These are phyloP conservation scores for Sporothrix inflata DNA, from an alignment of 2,329 filamentous ascomycete genomes.

Conservation along the genomic window DNA sequence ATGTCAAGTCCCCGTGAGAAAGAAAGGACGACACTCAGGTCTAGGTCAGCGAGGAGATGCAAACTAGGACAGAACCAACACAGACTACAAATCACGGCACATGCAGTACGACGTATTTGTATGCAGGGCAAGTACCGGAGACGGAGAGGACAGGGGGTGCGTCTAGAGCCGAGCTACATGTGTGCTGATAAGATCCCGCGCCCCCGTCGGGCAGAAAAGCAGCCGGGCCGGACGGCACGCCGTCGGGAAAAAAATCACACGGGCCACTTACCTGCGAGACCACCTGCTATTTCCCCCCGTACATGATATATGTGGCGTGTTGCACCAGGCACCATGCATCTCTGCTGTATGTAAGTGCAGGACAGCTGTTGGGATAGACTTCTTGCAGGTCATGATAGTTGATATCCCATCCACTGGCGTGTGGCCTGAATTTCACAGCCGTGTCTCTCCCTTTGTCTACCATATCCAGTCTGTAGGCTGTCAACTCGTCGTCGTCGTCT, in stretches of 20 bases:
- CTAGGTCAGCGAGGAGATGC: neutral
- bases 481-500: too few relatives aligned
- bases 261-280: neutral
- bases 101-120: constrained; percentile 5
- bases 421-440: too few relatives aligned
- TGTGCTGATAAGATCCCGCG: neutral
- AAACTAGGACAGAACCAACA: neutral
- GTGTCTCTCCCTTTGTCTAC: too few relatives aligned
- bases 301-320: neutral
- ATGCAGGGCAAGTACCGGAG: neutral
- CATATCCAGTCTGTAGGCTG: too few relatives aligned
- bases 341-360: too few relatives aligned
- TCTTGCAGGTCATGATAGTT: too few relatives aligned
- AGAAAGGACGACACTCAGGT: neutral
- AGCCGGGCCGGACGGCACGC: neutral
- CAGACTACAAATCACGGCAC: neutral
- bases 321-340: too few relatives aligned
- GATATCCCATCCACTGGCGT: too few relatives aligned
- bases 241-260: neutral
- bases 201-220: constrained; percentile 7
- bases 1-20: constrained; percentile 2
- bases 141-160: neutral
- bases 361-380: too few relatives aligned
- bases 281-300: neutral
- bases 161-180: neutral